Evolutionary conservation across 164 flowering plant genomes (phyloP).

Genomic region (Dillenia suffruticosa): DNA sequence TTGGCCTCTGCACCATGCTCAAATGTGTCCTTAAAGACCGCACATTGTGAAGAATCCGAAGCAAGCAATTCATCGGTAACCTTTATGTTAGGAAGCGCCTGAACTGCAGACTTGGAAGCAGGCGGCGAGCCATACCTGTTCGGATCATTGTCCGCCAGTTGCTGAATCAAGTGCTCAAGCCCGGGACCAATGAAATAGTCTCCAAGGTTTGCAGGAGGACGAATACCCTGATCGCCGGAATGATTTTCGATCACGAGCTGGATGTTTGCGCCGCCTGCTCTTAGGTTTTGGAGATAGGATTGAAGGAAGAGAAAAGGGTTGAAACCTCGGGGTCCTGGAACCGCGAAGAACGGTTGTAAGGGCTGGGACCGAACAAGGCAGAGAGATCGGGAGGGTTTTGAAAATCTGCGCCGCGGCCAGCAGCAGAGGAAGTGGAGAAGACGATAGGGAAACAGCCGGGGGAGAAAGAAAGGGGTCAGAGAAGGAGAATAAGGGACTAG

Average conservation of each 20-base stretch:
- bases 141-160: slow-evolving; percentile 89
- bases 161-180: slow-evolving; percentile 88
- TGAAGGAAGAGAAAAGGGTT: slow-evolving; percentile 61
- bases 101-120: slow-evolving; percentile 65
- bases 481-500: slow-evolving; percentile 16
- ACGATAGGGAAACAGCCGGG: slow-evolving; percentile 15
- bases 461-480: slow-evolving; percentile 11
- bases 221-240: slow-evolving; percentile 19
- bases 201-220: slow-evolving; percentile 44
- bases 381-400: slow-evolving; percentile 25
- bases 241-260: slow-evolving; percentile 60
- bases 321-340: slow-evolving; percentile 31
- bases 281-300: slow-evolving; percentile 47
- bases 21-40: slow-evolving; percentile 76
- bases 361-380: slow-evolving; percentile 9
- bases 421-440: slow-evolving; percentile 17
- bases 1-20: slow-evolving; percentile 54
- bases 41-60: slow-evolving; percentile 70
- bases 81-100: slow-evolving; percentile 46
- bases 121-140: slow-evolving; percentile 87
- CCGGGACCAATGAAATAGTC: slow-evolving; percentile 90
- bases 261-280: slow-evolving; percentile 57
- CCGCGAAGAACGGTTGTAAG: slow-evolving; percentile 1
- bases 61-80: slow-evolving; percentile 36
- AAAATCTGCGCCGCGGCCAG: neutral